Conservation (phyloP, 2,329 filamentous ascomycete genomes). For the Amphichorda felina region DNA sequence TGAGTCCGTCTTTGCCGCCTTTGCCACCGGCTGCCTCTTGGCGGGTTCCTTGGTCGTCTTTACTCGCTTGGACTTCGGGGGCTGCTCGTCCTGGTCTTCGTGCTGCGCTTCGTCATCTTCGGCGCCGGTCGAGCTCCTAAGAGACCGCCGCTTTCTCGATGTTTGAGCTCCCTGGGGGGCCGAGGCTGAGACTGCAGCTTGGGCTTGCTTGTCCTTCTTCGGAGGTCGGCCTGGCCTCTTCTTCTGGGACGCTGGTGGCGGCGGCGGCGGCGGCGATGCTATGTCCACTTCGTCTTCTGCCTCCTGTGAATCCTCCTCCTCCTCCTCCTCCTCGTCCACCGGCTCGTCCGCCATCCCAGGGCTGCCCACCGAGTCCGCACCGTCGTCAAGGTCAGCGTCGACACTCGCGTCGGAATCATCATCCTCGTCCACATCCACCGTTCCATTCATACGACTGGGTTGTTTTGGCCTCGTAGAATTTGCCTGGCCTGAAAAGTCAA, state of each 20-base stretch:
- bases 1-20: conserved; percentile 5
- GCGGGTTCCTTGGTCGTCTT: conserved; percentile 7
- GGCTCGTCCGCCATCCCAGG: conserved; percentile 2
- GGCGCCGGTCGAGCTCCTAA: too few species aligned
- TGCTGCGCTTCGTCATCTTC: conserved; percentile 1
- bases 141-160: conserved; percentile 6
- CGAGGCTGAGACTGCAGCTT: too few species aligned
- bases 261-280: conserved; percentile 6
- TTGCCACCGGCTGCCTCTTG: conserved; percentile 6
- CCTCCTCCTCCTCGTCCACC: conserved; percentile 8
- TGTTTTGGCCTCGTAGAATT: conserved; percentile 3
- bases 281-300: too few species aligned
- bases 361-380: conserved; percentile 3
- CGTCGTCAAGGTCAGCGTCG: conserved; percentile 12
- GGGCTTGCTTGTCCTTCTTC: conserved; percentile 4
- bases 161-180: neutral
- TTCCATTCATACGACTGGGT: conserved; percentile 17
- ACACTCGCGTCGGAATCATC: conserved; percentile 11
- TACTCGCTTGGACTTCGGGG: conserved; percentile 6
- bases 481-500: conserved; percentile 34
- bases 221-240: conserved; percentile 8
- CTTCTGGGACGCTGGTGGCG: conserved; percentile 4
- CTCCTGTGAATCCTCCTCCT: conserved; percentile 8
- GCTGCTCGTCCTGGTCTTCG: conserved; percentile 6
- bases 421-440: conserved; percentile 8